Evolutionary conservation across 2,329 filamentous ascomycete species (phyloP).

Genomic region (Talaromyces pinophilus): DNA sequence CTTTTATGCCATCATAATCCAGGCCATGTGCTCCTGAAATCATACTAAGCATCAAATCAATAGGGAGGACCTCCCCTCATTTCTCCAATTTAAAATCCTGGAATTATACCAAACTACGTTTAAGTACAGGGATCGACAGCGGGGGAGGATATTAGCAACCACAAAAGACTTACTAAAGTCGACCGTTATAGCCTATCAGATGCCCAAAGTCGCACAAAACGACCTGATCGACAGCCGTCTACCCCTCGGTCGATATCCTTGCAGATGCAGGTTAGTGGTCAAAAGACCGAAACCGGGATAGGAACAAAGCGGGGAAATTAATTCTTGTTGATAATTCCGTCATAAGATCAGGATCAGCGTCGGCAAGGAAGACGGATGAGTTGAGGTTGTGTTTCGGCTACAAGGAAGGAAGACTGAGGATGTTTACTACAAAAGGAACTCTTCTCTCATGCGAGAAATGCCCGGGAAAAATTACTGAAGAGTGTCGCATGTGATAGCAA

Average conservation of each 20-base stretch:
- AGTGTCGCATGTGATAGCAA: not conserved
- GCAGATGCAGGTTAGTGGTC: not conserved
- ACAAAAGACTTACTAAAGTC: not conserved
- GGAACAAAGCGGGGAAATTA: not conserved
- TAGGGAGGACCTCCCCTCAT: not conserved
- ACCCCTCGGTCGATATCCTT: not conserved
- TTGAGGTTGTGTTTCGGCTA: not conserved
- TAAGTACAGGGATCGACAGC: slow-evolving; percentile 13
- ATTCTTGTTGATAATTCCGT: not conserved
- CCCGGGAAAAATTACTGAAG: not conserved
- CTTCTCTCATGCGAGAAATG: not conserved
- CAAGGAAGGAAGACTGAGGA: not conserved
- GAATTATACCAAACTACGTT: not conserved
- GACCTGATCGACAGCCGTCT: not conserved
- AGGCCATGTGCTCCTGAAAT: not conserved
- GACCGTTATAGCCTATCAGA: not conserved
- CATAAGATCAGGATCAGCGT: slow-evolving; percentile 3
- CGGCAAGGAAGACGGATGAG: not conserved
- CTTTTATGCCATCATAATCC: not conserved
- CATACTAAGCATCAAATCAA: not conserved
- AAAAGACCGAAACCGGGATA: not conserved
- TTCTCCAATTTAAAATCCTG: not conserved
- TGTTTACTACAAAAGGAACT: not conserved
- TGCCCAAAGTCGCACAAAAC: not conserved
- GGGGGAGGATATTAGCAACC: not conserved